Evolutionary conservation across 139 green algal genomes (phyloP).

Genomic region (Raphidocelis subcapitata): DNA sequence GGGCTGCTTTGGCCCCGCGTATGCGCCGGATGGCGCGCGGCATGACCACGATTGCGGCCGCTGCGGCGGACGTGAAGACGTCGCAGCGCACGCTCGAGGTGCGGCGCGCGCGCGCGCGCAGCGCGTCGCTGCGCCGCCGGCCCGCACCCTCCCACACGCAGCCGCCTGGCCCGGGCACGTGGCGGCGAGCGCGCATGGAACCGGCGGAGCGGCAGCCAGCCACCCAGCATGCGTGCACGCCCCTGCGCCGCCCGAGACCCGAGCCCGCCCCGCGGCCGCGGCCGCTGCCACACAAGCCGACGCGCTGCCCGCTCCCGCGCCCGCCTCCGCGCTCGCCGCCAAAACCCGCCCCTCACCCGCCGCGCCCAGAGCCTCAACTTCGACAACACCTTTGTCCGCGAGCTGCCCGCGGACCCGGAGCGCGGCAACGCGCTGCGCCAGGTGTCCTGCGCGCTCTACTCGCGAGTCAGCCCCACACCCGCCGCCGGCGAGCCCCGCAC

Average conservation of each 20-base stretch:
- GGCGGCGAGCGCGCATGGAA: background rate
- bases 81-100: too few species aligned
- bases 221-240: background rate
- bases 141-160: too few species aligned
- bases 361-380: slow-evolving; percentile 54
- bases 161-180: too few species aligned
- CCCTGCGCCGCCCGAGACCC: background rate
- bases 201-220: background rate
- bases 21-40: too few species aligned
- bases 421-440: slow-evolving; percentile 55
- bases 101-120: too few species aligned
- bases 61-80: too few species aligned
- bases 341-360: background rate
- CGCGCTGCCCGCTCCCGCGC: background rate
- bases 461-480: slow-evolving; percentile 63
- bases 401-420: slow-evolving; percentile 73
- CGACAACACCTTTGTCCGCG: slow-evolving; percentile 69
- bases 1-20: too few species aligned
- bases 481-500: slow-evolving; percentile 49
- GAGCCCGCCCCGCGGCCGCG: too few species aligned
- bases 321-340: background rate
- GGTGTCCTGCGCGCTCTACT: slow-evolving; percentile 61
- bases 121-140: too few species aligned
- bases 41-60: too few species aligned
- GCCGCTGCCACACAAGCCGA: background rate